Percentiles rank a stretch among this genome's conserved stretches.
These are phyloP conservation scores for Brassica napus DNA, from an alignment of 345 rosid genomes.

Conservation along the genomic window Da-Ae NC_063442.1:35406501-35407000, in stretches of 20 bases:
- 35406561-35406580: background rate
- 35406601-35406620: slow-evolving; percentile 62
- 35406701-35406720: background rate
- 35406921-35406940: no score
- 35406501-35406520: background rate
- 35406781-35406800: slow-evolving; percentile 84
- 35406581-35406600: slow-evolving; percentile 39
- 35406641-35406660: slow-evolving; percentile 86
- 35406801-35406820: slow-evolving; percentile 76
- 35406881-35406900: slow-evolving; percentile 67
- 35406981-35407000: slow-evolving; percentile 87
- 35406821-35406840: slow-evolving; percentile 70
- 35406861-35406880: slow-evolving; percentile 84
- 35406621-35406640: slow-evolving; percentile 83
- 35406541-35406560: no score
- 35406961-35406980: no score
- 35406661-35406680: slow-evolving; percentile 77
- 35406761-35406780: slow-evolving; percentile 7
- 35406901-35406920: slow-evolving; percentile 18
- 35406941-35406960: no score
- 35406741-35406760: background rate
- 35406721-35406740: background rate
- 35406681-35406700: slow-evolving; percentile 64
- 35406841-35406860: slow-evolving; percentile 81
- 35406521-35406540: background rate